Conservation (phyloP, 495 filamentous ascomycete genomes). For the Evansstolkia leycettana region DNA sequence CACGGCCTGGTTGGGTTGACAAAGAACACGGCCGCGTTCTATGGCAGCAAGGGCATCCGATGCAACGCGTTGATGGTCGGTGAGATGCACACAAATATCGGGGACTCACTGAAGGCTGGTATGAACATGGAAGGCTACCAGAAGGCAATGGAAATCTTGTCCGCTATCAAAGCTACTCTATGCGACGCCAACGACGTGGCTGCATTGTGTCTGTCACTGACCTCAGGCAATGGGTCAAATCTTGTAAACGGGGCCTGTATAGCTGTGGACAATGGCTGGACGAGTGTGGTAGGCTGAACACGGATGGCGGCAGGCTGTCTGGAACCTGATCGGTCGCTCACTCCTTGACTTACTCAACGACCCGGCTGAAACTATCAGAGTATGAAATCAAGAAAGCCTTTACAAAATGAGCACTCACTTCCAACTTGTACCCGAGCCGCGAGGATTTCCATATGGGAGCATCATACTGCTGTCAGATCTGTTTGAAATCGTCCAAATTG, state of each 20-base stretch:
- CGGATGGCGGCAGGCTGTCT: slow-evolving; percentile 13
- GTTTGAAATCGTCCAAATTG: no score
- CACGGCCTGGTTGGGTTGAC: slow-evolving; percentile 45
- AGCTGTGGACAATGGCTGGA: slow-evolving; percentile 20
- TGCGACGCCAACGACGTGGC: slow-evolving; percentile 29
- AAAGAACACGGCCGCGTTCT: slow-evolving; percentile 49
- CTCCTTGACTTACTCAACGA: no score
- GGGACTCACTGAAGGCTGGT: slow-evolving; percentile 30
- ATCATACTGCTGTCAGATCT: no score
- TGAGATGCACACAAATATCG: slow-evolving; percentile 45
- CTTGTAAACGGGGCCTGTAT: slow-evolving; percentile 13
- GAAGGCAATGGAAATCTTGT: slow-evolving; percentile 17
- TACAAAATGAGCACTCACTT: no score
- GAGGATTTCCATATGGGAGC: no score
- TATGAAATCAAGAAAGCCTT: no score
- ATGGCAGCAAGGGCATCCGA: slow-evolving; percentile 43
- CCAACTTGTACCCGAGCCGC: no score
- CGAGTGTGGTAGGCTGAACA: no score
- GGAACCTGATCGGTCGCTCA: no score
- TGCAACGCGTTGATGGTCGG: slow-evolving; percentile 44
- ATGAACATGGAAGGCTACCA: slow-evolving; percentile 33
- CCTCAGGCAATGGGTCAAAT: slow-evolving; percentile 18
- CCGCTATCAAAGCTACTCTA: slow-evolving; percentile 11
- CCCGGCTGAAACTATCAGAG: no score
- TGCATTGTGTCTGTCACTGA: slow-evolving; percentile 17